Conservation (phyloP, 208 protist species). For the Endotrypanum monterogeii region DNA sequence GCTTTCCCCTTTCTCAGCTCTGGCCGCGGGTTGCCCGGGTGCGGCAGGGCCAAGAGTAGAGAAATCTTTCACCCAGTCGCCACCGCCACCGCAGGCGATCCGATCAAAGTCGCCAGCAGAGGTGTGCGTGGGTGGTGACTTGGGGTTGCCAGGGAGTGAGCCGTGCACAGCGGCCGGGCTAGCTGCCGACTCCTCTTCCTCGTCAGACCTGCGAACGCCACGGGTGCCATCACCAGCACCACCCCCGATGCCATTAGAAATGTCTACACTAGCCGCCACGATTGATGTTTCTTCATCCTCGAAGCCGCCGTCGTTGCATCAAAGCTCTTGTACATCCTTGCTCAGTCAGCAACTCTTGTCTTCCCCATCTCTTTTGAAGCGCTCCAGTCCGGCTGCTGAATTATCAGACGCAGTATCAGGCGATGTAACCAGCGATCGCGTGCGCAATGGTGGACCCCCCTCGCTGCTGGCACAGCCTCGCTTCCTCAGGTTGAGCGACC, state of each 20-base stretch:
- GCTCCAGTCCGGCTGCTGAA: not conserved
- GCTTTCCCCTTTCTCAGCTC: not conserved
- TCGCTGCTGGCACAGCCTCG: conserved; percentile 6
- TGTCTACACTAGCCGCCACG: not conserved
- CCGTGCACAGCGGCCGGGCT: conserved; percentile 1
- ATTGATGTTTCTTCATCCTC: not conserved
- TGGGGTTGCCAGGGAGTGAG: not conserved
- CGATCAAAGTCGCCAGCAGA: not conserved
- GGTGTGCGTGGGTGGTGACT: not conserved
- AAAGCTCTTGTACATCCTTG: not conserved
- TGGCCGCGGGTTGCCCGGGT: not conserved
- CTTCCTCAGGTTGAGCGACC: conserved; percentile 10
- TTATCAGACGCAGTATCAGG: not conserved
- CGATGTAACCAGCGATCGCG: not conserved
- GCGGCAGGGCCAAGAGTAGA: not conserved
- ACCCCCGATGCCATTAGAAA: not conserved
- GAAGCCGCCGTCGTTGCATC: not conserved
- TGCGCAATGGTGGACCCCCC: not conserved
- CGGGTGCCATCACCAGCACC: not conserved
- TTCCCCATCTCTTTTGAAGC: not conserved
- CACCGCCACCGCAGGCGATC: not conserved
- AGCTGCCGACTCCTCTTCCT: not conserved
- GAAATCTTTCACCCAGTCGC: not conserved
- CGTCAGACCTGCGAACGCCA: not conserved
- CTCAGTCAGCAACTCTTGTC: not conserved